Percentiles rank a stretch among this genome's conserved stretches.
Conservation (phyloP, 352 stramenopile genomes). For the Phytopythium cucurbitacearum region DNA sequence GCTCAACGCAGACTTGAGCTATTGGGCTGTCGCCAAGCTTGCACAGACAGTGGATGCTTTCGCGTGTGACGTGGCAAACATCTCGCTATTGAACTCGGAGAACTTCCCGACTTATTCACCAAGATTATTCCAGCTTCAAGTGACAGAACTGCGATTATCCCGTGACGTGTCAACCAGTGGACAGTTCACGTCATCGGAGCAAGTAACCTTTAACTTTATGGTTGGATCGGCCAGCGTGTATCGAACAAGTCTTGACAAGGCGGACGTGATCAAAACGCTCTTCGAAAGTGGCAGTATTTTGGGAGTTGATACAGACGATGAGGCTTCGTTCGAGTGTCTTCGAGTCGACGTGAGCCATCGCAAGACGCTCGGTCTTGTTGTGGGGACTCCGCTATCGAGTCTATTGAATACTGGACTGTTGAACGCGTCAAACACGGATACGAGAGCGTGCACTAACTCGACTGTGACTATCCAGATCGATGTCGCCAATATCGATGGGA, state of each 20-base stretch:
- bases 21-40: conserved; percentile 8
- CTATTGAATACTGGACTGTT: neutral
- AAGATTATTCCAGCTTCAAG: conserved; percentile 26
- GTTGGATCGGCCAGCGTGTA: conserved; percentile 26
- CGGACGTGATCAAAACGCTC: conserved; percentile 6
- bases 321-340: neutral
- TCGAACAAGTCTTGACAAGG: conserved; percentile 2
- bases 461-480: conserved; percentile 7
- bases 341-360: neutral
- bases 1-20: conserved; percentile 12
- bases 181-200: conserved; percentile 17
- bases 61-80: neutral
- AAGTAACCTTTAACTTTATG: conserved; percentile 19
- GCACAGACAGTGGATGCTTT: conserved; percentile 5
- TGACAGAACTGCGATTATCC: conserved; percentile 13
- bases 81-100: neutral
- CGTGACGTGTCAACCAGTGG: conserved; percentile 14
- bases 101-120: neutral
- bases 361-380: conserved; percentile 1
- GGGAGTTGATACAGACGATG: neutral
- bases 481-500: conserved; percentile 11
- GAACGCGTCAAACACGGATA: neutral
- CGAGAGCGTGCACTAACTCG: neutral
- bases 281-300: conserved; percentile 20
- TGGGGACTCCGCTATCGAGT: neutral